Percentiles rank a stretch among this genome's conserved stretches.
Conservation (phyloP, 768 basidiomycete species). For the Boletus subcaerulescens region DNA sequence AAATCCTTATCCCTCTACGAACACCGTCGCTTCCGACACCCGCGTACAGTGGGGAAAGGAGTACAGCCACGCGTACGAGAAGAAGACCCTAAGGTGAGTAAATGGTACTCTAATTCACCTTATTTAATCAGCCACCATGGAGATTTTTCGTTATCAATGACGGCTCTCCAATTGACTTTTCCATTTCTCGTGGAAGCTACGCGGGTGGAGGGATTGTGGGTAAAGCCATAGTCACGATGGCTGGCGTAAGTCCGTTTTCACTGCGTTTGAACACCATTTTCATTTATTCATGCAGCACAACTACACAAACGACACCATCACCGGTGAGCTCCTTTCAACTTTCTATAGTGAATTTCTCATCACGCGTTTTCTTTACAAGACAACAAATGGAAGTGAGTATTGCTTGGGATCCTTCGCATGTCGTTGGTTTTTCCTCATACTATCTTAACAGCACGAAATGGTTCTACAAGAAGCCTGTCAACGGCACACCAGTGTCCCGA, state of each 20-base stretch:
- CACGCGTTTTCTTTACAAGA: neutral
- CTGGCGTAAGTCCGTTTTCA: neutral
- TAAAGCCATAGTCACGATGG: neutral
- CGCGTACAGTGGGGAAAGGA: neutral
- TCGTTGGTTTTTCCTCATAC: neutral
- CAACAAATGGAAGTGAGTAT: neutral
- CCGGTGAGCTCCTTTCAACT: neutral
- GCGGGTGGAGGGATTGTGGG: neutral
- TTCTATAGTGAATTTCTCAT: neutral
- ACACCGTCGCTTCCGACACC: neutral
- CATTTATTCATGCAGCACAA: neutral
- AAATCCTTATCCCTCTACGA: neutral
- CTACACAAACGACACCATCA: neutral
- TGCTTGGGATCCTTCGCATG: neutral
- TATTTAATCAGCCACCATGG: neutral
- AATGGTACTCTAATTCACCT: neutral
- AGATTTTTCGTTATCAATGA: conserved; percentile 4
- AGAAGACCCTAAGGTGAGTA: neutral
- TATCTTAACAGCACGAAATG: neutral
- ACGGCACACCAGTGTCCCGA: neutral
- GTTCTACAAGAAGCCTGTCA: neutral
- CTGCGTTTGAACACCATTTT: neutral
- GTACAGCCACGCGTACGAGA: neutral
- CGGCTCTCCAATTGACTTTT: conserved; percentile 4
- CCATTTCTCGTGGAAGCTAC: neutral